phyloP scores from a whole-genome alignment of 768 basidiomycete species.

The Pluteus cervinus region DNA sequence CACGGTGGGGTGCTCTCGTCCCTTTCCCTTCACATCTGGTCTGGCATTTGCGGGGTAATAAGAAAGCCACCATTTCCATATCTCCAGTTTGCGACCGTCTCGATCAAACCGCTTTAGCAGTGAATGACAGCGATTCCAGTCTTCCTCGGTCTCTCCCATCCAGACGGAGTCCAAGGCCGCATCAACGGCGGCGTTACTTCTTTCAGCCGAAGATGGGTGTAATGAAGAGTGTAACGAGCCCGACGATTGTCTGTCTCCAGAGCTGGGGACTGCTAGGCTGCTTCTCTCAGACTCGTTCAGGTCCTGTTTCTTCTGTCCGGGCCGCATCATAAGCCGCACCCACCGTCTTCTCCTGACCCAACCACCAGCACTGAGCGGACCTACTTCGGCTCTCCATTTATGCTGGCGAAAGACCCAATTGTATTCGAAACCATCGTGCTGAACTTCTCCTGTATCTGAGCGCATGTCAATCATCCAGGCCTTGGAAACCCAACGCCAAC shows the following conservation, averaged over 20 bases:
- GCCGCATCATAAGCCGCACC: conserved; percentile 80
- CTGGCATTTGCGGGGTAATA: conserved; percentile 23
- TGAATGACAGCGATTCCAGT: conserved; percentile 54
- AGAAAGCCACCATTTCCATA: conserved; percentile 71
- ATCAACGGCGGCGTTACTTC: conserved; percentile 19
- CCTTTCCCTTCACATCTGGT: conserved; percentile 25
- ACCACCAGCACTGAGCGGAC: conserved; percentile 55
- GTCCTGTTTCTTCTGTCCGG: conserved; percentile 26
- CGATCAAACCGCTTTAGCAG: conserved; percentile 48
- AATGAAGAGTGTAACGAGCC: too few relatives aligned
- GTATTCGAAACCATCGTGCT: conserved; percentile 83
- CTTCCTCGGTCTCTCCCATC: conserved; percentile 41
- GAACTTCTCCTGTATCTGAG: conserved; percentile 64
- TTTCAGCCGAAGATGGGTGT: too few relatives aligned
- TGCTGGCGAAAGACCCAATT: conserved; percentile 69
- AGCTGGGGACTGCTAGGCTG: neutral
- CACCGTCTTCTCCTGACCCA: conserved; percentile 79
- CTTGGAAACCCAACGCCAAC: conserved; percentile 77
- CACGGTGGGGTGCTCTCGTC: conserved; percentile 18
- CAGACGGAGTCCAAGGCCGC: conserved; percentile 40
- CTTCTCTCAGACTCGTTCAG: conserved; percentile 8
- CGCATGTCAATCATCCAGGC: conserved; percentile 90
- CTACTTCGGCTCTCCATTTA: conserved; percentile 61
- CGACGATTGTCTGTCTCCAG: neutral
- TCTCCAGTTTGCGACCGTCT: conserved; percentile 71